A percentile compares a stretch with the other conserved stretches of the same genome.
phyloP scores from a whole-genome alignment of 2,329 filamentous ascomycete genomes.

The Diaporthe australafricana region DNA sequence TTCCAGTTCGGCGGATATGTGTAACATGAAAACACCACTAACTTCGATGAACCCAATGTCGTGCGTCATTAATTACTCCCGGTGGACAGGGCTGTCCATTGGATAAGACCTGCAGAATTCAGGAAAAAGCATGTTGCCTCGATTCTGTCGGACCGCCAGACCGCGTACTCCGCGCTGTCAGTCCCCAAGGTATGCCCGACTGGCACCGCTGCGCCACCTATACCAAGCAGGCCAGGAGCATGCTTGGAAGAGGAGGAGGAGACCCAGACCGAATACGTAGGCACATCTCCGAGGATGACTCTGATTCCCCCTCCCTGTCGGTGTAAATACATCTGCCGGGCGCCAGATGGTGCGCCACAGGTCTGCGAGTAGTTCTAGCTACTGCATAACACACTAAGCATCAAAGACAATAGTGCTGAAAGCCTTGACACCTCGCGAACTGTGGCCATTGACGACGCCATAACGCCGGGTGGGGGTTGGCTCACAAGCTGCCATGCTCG shows the following conservation, averaged over 20 bases:
- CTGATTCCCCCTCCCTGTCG: neutral
- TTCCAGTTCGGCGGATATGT: conserved; percentile 28
- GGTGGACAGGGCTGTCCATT: neutral
- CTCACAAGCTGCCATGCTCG: conserved; percentile 11
- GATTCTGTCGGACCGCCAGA: conserved; percentile 25
- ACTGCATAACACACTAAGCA: conserved; percentile 9
- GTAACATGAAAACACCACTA: conserved; percentile 17
- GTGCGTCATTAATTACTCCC: conserved; percentile 3
- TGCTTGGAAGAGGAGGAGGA: neutral
- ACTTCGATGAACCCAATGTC: conserved; percentile 12
- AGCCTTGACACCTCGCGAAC: neutral
- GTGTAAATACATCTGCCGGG: neutral
- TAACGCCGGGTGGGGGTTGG: neutral
- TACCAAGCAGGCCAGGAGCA: neutral
- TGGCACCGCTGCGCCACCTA: conserved; percentile 1
- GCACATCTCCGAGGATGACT: neutral
- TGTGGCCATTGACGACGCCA: neutral
- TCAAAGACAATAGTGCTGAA: neutral
- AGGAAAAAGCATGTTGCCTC: conserved; percentile 23
- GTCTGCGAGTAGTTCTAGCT: neutral
- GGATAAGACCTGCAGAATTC: conserved; percentile 1
- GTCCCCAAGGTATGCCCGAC: neutral
- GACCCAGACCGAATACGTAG: neutral
- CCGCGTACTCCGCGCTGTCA: conserved; percentile 11
- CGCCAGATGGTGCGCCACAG: neutral